These are phyloP conservation scores for Aspergillus sp. DNA, from an alignment of 2,329 filamentous ascomycete genomes.

Conservation along the genomic window DNA sequence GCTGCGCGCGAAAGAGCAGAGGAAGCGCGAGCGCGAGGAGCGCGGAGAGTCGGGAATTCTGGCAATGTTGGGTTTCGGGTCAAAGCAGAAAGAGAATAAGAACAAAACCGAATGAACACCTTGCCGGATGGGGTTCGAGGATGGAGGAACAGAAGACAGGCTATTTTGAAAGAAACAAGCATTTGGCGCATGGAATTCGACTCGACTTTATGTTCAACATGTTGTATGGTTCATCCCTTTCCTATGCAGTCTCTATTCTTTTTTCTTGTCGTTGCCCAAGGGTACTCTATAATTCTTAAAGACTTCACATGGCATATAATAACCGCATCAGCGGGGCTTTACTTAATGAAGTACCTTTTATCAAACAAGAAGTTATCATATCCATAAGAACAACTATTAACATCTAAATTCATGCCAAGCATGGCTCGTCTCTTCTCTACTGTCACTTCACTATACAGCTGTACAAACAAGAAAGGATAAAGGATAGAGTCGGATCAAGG, in stretches of 20 bases:
- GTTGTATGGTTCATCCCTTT: no score
- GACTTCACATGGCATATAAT: no score
- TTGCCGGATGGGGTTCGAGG: neutral
- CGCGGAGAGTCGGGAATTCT: slow-evolving; percentile 17
- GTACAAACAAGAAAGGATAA: slow-evolving; percentile 17
- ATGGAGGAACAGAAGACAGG: neutral
- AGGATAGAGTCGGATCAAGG: slow-evolving; percentile 12
- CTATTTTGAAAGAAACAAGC: neutral
- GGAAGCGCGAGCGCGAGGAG: slow-evolving; percentile 22
- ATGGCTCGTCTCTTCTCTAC: slow-evolving; percentile 15
- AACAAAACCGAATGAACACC: slow-evolving; percentile 18
- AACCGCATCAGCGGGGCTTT: no score
- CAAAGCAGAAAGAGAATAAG: slow-evolving; percentile 9
- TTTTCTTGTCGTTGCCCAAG: no score
- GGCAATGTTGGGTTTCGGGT: slow-evolving; percentile 15
- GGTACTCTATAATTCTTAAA: no score
- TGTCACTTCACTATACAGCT: slow-evolving; percentile 24
- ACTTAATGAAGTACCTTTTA: no score
- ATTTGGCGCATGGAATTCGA: neutral
- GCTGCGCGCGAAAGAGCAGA: slow-evolving; percentile 28
- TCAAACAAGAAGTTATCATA: no score
- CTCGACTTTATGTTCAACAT: neutral
- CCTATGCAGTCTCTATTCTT: no score
- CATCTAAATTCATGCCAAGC: slow-evolving; percentile 9
- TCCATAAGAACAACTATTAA: neutral